These are phyloP conservation scores for Leccinum disarticulatum DNA, from an alignment of 768 basidiomycete genomes.

Conservation along the genomic window DNA sequence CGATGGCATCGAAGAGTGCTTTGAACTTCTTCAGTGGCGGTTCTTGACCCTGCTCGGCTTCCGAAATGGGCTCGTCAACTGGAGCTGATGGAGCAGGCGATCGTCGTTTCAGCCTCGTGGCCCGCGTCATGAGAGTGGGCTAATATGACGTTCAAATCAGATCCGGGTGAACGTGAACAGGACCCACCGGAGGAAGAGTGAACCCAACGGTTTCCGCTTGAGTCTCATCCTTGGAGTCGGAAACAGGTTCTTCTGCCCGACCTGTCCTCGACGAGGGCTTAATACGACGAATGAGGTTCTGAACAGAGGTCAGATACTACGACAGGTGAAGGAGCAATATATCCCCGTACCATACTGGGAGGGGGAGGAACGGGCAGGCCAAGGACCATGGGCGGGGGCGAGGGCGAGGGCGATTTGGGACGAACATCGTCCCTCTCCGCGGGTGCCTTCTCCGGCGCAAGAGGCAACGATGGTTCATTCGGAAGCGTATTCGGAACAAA, in stretches of 20 bases:
- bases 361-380: constrained; percentile 25
- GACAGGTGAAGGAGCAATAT: neutral
- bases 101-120: constrained; percentile 55
- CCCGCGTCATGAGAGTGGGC: constrained; percentile 42
- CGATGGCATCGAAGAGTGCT: constrained; percentile 64
- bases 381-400: constrained; percentile 21
- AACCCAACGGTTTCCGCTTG: constrained; percentile 13
- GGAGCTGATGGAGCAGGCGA: constrained; percentile 35
- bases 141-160: constrained; percentile 14
- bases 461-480: constrained; percentile 47
- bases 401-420: constrained; percentile 12
- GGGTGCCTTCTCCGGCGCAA: constrained; percentile 8
- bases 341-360: constrained; percentile 20
- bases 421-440: constrained; percentile 14
- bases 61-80: constrained; percentile 17
- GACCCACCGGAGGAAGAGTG: constrained; percentile 27
- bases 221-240: constrained; percentile 11
- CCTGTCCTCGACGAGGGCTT: constrained; percentile 17
- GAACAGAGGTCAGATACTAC: constrained; percentile 1
- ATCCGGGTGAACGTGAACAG: neutral
- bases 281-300: constrained; percentile 27
- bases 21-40: constrained; percentile 71
- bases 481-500: constrained; percentile 53
- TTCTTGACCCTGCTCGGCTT: constrained; percentile 32
- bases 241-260: constrained; percentile 7